Base-by-base conservation (phyloP, 305 asterid genomes). In the Solanum aculeatissimum region DNA sequence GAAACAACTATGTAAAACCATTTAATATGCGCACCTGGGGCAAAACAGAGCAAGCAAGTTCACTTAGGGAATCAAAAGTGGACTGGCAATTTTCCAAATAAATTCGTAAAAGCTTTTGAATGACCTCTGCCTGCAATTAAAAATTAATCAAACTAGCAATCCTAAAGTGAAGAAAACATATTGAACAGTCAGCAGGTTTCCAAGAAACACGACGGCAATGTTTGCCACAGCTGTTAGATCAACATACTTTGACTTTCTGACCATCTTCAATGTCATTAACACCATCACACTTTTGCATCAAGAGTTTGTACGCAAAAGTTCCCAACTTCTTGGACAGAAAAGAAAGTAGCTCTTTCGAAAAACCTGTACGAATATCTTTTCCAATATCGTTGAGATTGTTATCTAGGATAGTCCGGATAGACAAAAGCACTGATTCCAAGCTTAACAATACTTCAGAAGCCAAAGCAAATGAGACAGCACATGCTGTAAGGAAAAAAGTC, bases 91-190 rank as follows among this genome's bases (percentile, higher is more conserved):
- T 90, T 54, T 89, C 92, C 92, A 95, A 89, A 90, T 93, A 94
- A 83, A 94, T 93, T 87, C 92, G 95, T 75, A 95, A 95, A 85
- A 94, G 89, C 91, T 89, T 95, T 87, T 94, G 98, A 88, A 95
- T 85, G 86, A 95, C 89, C 86, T 95, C 96, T 83, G 97, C 98
- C 98, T 95, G 92, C 90, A 91, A 69, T 51, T 83, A 71, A 35
- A 51, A 45, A 49, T 51, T n/a, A 68, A 83, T 77, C 47, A 77
- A 18, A 77, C 45, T 51, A 77, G 19, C 82, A 77, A 77, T 19
- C 45, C 45, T 43, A n/a, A 72, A 43, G 32, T 72, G 27, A 77
- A 78, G 49, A 78, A 32, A 53, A 53, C 25, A 25, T 78, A 29
- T 78, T 78, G 66, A 29, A 78, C 13, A 0, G 83, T 53, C 82